Evolutionary conservation across 75 land plant species (phyloP).

Genomic region (Cryptomeria japonica): DNA sequence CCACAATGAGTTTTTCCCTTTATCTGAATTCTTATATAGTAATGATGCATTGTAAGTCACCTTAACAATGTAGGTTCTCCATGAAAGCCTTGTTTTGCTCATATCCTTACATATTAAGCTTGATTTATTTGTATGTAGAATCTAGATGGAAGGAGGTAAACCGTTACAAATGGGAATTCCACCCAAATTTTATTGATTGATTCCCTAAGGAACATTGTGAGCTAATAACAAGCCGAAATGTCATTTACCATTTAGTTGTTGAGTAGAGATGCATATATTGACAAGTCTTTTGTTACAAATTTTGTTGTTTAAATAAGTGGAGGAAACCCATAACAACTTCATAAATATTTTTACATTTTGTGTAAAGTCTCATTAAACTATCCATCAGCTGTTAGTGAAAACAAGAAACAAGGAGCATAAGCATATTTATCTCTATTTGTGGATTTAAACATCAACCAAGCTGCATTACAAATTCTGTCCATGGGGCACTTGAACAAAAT

Average conservation of each 20-base stretch:
- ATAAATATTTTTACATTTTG: neutral
- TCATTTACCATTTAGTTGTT: no score
- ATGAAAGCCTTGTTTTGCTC: no score
- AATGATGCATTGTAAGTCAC: neutral
- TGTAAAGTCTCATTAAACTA: neutral
- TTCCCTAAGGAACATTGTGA: no score
- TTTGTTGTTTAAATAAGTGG: neutral
- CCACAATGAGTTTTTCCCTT: no score
- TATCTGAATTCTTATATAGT: no score
- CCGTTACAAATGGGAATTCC: no score
- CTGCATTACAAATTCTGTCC: neutral
- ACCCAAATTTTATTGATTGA: no score
- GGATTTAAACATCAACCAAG: neutral
- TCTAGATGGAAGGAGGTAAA: neutral
- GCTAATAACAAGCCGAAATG: no score
- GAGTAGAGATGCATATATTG: no score
- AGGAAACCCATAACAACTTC: neutral
- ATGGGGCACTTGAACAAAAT: neutral
- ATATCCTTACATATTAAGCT: no score
- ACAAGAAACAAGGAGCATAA: neutral
- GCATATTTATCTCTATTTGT: neutral
- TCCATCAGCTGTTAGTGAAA: neutral
- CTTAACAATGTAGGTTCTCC: no score
- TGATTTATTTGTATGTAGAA: no score
- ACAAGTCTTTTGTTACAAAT: neutral